Evolutionary conservation across 2,329 filamentous ascomycete genomes (phyloP).

Genomic region (Apiospora koreana): DNA sequence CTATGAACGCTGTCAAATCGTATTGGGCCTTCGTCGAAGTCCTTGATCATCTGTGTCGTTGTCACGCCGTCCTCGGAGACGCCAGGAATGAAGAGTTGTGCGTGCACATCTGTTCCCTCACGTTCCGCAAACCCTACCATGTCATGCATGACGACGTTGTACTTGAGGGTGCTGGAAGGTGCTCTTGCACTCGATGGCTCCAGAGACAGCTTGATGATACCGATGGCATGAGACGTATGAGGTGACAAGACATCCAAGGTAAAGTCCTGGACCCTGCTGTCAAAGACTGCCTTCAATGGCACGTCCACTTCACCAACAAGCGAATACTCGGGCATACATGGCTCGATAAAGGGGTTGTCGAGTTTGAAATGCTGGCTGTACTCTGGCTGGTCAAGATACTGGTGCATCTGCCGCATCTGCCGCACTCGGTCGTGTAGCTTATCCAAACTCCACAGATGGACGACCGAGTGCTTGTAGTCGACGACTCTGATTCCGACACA

Average conservation of each 20-base stretch:
- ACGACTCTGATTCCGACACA: constrained; percentile 89
- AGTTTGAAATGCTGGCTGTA: constrained; percentile 91
- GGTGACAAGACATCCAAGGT: constrained; percentile 87
- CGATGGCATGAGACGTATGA: constrained; percentile 87
- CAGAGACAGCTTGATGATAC: constrained; percentile 85
- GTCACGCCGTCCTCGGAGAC: constrained; percentile 89
- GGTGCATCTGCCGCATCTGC: constrained; percentile 94
- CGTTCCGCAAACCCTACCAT: constrained; percentile 92
- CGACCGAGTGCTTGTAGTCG: constrained; percentile 82
- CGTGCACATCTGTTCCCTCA: constrained; percentile 93
- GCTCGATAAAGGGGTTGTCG: constrained; percentile 90
- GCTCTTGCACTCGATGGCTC: constrained; percentile 93
- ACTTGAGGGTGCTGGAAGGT: constrained; percentile 89
- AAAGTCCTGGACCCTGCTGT: constrained; percentile 93
- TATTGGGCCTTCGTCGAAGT: constrained; percentile 90
- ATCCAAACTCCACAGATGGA: constrained; percentile 92
- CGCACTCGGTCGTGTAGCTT: constrained; percentile 87
- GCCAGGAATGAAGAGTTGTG: constrained; percentile 92
- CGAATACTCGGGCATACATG: constrained; percentile 89
- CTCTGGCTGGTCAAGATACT: constrained; percentile 93
- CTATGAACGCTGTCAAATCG: constrained; percentile 98
- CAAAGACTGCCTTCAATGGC: constrained; percentile 88
- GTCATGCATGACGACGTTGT: constrained; percentile 98
- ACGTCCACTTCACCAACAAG: constrained; percentile 92
- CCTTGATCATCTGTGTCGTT: constrained; percentile 90